Base-by-base conservation (phyloP, 192 early-diverging fungal genomes). In the Cetraspora pellucida region DNA sequence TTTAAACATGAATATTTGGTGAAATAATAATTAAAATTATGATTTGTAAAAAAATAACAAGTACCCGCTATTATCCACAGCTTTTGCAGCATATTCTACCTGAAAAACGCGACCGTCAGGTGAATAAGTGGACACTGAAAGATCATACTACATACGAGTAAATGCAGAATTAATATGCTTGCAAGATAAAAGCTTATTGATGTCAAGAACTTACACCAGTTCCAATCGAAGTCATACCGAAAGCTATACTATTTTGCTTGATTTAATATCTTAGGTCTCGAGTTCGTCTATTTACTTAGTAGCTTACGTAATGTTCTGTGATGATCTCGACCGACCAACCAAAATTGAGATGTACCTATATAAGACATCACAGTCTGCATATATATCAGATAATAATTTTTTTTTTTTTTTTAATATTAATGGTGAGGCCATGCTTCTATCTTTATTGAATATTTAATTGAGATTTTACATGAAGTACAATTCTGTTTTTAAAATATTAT, bases 41-140 rank as follows among this genome's bases (percentile, higher is more conserved):
- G 3, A 63, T 21, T 3, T 28, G 4, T 37, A 43, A 11, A 58
- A 60, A 27, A 47, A 76, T 19, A 47, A 30, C 17, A 78, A 79
- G 23, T 86, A 96, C 94, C 97, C 97, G 83, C 95, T 95, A 89
- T 98, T 98, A 78, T 99, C 97, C 13, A 98, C 97, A 49, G 98
- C 97, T 83, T 98, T 98, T 75, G 88, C 82, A 45, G 98, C 98
- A 81, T 99, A 99, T 87, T 99, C 98, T 49, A 98, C 94, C 86
- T 99, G 98, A 87, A 98, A 99, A 75, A 99, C 92, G 69, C 97
- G 92, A 70, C 98, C 98, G 85, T 99, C 98, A 44, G 97, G 97
- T 45, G 98, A 98, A 82, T 99, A 99, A 43, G 98, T 99, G 79
- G 96, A 96, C 47, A 96, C 92, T 37, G 95, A 97, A 64, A 98